Base-by-base conservation (phyloP, 768 basidiomycete genomes). In the Gloeophyllum trabeum region DNA sequence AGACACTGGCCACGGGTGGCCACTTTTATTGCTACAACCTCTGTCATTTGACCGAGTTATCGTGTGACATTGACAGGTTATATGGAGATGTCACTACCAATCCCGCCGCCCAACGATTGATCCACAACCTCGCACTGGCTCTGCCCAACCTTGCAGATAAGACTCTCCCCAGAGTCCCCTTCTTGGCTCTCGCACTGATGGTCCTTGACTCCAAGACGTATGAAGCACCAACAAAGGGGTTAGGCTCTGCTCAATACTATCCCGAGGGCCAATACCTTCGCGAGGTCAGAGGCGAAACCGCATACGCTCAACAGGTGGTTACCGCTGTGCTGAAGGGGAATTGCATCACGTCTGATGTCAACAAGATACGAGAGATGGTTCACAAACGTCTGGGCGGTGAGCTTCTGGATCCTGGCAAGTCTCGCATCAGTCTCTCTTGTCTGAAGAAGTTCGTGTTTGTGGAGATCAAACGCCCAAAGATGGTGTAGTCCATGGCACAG, bases 11-110 rank as follows among this genome's bases (percentile, higher is more conserved):
- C 1, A 13, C 19, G 0, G 46, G 52, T 0, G 43, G 52, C 0
- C 43, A 51, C 5, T 51, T 44, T n/a, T 51, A 19, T 19, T 4
- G 13, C 14, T 48, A 45, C 20, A 13, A 41, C 22, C 37, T 30
- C 5, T n/a, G 44, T 22, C 47, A 48, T 20, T 30, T 48, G 1
- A 48, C 47, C 2, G 47, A 45, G 14, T 23, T 45, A 5, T 4
- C 44, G 1, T 13, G 45, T 2, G 21, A 24, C 10, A 1, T 39
- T 1, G 45, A 44, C 16, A 12, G 22, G 2, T 13, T 3, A 2
- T 10, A 7, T 3, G 44, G 32, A 1, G 16, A 38, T n/a, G 16
- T 25, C 4, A 5, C 34, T 13, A 46, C 45, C 3, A 46, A 46
- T 22, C 43, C 10, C 10, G 28, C 28, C 10, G 16, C 28, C 10